A percentile compares a stretch with the other conserved stretches of the same genome.
These are phyloP conservation scores for Closterium sp. DNA, from an alignment of 139 green algal genomes.

Conservation along the genomic window DNA sequence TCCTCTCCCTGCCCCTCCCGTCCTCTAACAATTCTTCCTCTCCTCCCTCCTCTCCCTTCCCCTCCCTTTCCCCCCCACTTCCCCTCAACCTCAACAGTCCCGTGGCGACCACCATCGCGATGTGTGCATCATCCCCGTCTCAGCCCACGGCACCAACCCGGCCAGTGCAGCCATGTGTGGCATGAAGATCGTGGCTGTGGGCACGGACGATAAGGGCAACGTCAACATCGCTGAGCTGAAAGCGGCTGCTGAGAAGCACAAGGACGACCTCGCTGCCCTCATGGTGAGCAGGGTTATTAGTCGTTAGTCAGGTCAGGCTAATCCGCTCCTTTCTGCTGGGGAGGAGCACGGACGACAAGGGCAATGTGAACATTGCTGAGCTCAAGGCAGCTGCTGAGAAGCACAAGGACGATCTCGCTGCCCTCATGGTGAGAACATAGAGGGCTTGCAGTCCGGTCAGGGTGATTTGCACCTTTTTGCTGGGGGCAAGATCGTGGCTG, in stretches of 20 bases:
- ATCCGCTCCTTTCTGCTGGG: constrained; percentile 64
- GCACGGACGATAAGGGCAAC: constrained; percentile 84
- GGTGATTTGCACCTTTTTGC: too few relatives aligned
- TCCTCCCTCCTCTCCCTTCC: constrained; percentile 72
- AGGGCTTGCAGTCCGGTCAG: too few relatives aligned
- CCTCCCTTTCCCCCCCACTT: constrained; percentile 64
- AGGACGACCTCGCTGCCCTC: constrained; percentile 82
- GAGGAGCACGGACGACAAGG: constrained; percentile 76
- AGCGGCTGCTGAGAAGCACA: constrained; percentile 76
- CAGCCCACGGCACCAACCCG: constrained; percentile 93
- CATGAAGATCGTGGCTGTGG: constrained; percentile 94
- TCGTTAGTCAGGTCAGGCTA: constrained; percentile 96
- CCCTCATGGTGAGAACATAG: constrained; percentile 90
- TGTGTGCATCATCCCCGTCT: constrained; percentile 98
- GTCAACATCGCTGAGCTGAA: constrained; percentile 89
- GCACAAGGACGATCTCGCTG: constrained; percentile 89
- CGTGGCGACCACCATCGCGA: constrained; percentile 69
- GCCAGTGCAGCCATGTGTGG: constrained; percentile 94
- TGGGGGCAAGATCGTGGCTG: constrained; percentile 75
- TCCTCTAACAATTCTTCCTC: too few relatives aligned
- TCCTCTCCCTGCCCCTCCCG: too few relatives aligned
- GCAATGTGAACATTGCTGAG: constrained; percentile 94
- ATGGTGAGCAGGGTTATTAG: constrained; percentile 34
- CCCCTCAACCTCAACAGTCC: constrained; percentile 83
- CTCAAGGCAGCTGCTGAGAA: constrained; percentile 76